A percentile compares a stretch with the other conserved stretches of the same genome.
Evolutionary conservation across 2,329 filamentous ascomycete genomes (phyloP).

Genomic region (Calonectria leucothoes): DNA sequence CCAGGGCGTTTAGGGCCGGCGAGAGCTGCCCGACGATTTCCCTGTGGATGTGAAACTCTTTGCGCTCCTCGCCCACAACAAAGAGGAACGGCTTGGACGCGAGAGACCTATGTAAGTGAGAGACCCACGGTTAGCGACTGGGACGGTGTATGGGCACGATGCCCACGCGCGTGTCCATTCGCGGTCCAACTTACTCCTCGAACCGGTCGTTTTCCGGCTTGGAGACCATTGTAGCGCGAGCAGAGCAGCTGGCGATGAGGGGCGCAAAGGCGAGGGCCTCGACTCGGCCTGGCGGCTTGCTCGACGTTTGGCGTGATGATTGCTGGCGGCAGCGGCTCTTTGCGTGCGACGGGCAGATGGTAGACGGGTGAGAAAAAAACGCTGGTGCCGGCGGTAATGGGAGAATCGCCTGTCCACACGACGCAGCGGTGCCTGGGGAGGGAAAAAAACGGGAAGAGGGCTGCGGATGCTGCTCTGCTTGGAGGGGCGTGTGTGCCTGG

Average conservation of each 20-base stretch:
- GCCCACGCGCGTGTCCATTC: no score
- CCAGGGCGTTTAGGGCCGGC: slow-evolving; percentile 33
- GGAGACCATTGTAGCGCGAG: background rate
- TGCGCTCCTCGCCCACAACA: slow-evolving; percentile 33
- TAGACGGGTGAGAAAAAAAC: background rate
- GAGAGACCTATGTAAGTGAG: slow-evolving; percentile 29
- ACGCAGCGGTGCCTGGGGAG: background rate
- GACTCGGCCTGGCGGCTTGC: background rate
- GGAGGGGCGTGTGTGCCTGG: slow-evolving; percentile 7
- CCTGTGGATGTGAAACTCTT: slow-evolving; percentile 40
- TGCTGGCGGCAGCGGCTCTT: background rate
- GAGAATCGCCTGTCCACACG: background rate
- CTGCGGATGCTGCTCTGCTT: background rate
- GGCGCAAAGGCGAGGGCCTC: background rate
- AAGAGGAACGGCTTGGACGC: slow-evolving; percentile 41
- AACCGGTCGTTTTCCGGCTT: slow-evolving; percentile 19
- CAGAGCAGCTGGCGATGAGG: background rate
- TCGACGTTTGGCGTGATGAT: background rate
- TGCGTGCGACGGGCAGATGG: background rate
- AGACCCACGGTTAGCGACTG: background rate
- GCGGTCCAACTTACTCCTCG: slow-evolving; percentile 30
- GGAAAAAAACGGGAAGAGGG: background rate
- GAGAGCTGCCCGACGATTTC: slow-evolving; percentile 37
- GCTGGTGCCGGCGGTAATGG: background rate
- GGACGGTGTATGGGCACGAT: no score